Base-by-base conservation (phyloP, 2,329 filamentous ascomycete genomes). In the Fusarium cyanostomum region DNA sequence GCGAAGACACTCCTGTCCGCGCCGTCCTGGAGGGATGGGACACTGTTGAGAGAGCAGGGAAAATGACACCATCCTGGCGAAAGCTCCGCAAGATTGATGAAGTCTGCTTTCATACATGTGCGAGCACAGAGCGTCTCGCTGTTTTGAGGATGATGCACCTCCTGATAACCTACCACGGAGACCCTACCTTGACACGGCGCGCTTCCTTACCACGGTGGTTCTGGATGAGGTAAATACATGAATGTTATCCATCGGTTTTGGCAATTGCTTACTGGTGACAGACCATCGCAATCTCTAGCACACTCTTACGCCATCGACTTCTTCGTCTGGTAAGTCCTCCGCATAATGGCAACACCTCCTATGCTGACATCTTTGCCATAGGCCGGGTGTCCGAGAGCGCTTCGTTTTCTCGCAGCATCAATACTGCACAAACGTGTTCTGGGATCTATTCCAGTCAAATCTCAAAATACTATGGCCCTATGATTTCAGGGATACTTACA, bases 221-320 rank as follows among this genome's bases (percentile, higher is more conserved):
- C 18, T 57, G 62, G 18, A 68, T 61, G 18, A 72, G 72, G 72
- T 72, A 24, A 43, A 56, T 18, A 21, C 5, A 16, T 37, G 11
- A 5, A 13, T 10, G 11, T 31, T 27, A 16, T 12, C 13, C 8
- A 12, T 8, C 11, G 6, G 1, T 1, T 7, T 2, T 3, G 8
- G 2, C 9, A 2, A 4, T 8, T 3, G 8, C 50, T 69, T 21
- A 68, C 31, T 6, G 2, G 4, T 0, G 2, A 1, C 10, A 74
- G 72, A 16, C 72, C 72, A 2, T 73, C 72, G 8, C 71, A 74
- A 48, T 43, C 55, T 1, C 30, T 74, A 1, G 62, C 72, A 2
- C 72, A 74, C 8, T 69, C 72, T 0, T 71, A 71, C 21, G 72
- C 69, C 2, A 73, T 74, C 8, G 72, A 74, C 55, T 74, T 71